Conservation (phyloP, 768 basidiomycete genomes). For the Tremella mesenterica region DNA sequence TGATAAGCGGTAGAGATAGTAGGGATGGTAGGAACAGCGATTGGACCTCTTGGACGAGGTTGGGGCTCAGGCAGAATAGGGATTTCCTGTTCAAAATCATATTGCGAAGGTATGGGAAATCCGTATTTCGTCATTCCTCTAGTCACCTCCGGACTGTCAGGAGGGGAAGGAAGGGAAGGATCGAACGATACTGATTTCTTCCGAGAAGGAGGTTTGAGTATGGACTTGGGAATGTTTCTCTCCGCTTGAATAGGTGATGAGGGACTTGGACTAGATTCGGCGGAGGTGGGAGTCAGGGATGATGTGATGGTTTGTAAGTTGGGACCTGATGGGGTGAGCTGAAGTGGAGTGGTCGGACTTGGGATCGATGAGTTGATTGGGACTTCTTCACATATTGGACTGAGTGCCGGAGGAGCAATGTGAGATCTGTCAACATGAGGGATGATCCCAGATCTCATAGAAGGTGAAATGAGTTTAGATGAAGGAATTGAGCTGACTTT, state of each 20-base stretch:
- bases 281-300: neutral
- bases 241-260: neutral
- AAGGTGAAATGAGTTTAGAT: too few relatives aligned
- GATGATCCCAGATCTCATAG: too few relatives aligned
- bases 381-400: too few relatives aligned
- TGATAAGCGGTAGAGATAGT: too few relatives aligned
- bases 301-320: neutral
- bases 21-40: too few relatives aligned
- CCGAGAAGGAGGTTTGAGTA: constrained; percentile 25
- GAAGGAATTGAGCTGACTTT: too few relatives aligned
- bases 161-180: constrained; percentile 23
- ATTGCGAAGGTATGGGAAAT: constrained; percentile 15
- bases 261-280: constrained; percentile 2
- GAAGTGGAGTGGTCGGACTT: neutral
- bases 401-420: too few relatives aligned
- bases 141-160: constrained; percentile 17
- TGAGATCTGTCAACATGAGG: too few relatives aligned
- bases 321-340: neutral
- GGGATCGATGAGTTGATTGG: neutral
- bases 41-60: too few relatives aligned
- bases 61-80: constrained; percentile 23
- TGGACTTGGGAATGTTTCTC: constrained; percentile 25
- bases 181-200: constrained; percentile 39
- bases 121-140: constrained; percentile 5
- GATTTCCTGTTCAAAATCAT: constrained; percentile 12